phyloP scores from a whole-genome alignment of 23 red algal species.

The Gracilariopsis chorda region DNA sequence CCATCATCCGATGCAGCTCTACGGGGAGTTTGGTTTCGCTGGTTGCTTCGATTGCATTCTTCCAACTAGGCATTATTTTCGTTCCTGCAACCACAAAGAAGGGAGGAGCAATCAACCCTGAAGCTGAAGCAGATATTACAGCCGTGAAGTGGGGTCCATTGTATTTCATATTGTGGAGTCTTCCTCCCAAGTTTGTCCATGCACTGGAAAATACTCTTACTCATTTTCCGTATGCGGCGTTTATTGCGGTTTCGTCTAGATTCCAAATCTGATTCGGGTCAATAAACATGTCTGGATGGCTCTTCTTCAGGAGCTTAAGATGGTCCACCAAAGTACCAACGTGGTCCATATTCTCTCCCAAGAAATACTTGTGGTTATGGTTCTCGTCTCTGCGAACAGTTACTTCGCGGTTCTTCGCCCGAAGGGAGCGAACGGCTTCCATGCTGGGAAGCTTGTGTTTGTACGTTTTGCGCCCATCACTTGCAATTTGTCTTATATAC shows the following conservation, averaged over 20 bases:
- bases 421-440: too few relatives aligned
- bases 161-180: neutral
- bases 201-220: neutral
- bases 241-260: conserved; percentile 1
- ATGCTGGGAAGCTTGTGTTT: too few relatives aligned
- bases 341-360: neutral
- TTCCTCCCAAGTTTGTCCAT: neutral
- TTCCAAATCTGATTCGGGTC: neutral
- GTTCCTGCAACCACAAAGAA: neutral
- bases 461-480: too few relatives aligned
- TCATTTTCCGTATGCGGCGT: neutral
- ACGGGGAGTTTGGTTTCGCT: neutral
- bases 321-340: neutral
- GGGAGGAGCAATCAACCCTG: neutral
- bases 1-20: neutral
- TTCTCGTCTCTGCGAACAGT: neutral
- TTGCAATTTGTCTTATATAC: too few relatives aligned
- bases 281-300: neutral
- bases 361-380: neutral
- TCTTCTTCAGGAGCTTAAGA: neutral
- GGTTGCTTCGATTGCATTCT: neutral
- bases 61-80: neutral
- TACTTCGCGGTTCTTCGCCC: too few relatives aligned
- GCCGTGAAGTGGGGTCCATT: neutral
- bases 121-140: neutral